Base-by-base conservation (phyloP, 306 rosid species). In the Vicia faba region DNA sequence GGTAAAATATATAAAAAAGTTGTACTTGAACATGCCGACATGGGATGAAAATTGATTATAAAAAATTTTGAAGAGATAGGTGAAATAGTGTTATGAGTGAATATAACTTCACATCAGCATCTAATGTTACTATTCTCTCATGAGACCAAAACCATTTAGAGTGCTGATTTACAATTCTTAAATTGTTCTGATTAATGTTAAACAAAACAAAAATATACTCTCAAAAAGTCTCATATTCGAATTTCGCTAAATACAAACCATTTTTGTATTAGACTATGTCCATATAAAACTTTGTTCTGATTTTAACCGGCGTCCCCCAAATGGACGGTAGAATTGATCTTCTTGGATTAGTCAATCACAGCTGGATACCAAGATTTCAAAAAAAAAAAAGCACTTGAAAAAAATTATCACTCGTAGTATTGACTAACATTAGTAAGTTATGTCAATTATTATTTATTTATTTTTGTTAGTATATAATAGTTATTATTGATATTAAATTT, bases 151-250 rank as follows among this genome's bases (percentile, higher is more conserved):
- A 71, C 46, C 69, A 66, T 63, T 62, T 68, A 56, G 38, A 9
- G 18, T 44, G 51, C 26, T 64, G 57, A 54, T 49, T 49, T 65
- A 25, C 56, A 66, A 50, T 60, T 43, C 13, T 75, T 63, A 68
- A 33, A 55, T 44, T 75, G 63, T 68, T 65, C 56, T 61, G 71
- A 18, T 59, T 57, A n/a, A 54, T 72, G 63, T n/a, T n/a, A n/a
- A n/a, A n/a, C n/a, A n/a, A n/a, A n/a, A n/a, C n/a, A n/a, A n/a
- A n/a, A n/a, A n/a, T n/a, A n/a, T n/a, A n/a, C n/a, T n/a, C n/a
- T n/a, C n/a, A n/a, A n/a, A n/a, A n/a, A n/a, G n/a, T n/a, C n/a
- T n/a, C n/a, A n/a, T n/a, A n/a, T n/a, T n/a, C n/a, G n/a, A n/a
- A n/a, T n/a, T n/a, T n/a, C n/a, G n/a, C n/a, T n/a, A n/a, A n/a